Conservation (phyloP, 106 monocot genomes). For the Gastrodia elata region DNA sequence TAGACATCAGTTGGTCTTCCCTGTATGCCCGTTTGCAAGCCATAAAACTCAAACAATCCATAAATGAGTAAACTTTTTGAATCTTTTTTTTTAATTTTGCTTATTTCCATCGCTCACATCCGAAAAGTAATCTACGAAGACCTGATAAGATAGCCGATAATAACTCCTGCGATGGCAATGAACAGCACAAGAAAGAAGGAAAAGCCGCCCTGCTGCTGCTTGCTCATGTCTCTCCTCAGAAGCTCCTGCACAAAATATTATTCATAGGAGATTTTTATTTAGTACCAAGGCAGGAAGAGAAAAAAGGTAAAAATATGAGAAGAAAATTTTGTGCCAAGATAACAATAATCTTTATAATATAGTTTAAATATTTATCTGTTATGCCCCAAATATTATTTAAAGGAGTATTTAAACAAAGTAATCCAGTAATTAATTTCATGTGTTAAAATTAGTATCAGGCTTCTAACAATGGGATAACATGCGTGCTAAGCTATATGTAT, state of each 20-base stretch:
- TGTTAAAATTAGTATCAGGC: too few species aligned
- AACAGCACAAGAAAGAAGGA: conserved; percentile 42
- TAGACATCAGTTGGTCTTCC: background rate
- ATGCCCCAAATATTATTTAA: too few species aligned
- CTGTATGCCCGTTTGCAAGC: background rate
- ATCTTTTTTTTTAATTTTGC: background rate
- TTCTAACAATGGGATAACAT: too few species aligned
- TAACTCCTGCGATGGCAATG: conserved; percentile 37
- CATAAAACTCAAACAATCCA: background rate
- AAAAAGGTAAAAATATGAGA: too few species aligned
- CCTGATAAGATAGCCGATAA: conserved; percentile 53
- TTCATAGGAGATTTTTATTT: background rate
- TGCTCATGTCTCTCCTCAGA: conserved; percentile 34
- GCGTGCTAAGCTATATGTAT: too few species aligned
- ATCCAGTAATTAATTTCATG: too few species aligned
- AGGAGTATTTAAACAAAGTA: too few species aligned
- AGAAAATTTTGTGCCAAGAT: too few species aligned
- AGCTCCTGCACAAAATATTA: conserved; percentile 28
- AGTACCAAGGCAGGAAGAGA: too few species aligned
- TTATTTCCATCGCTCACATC: background rate
- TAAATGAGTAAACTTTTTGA: background rate
- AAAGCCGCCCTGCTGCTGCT: conserved; percentile 30
- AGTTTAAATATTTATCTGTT: too few species aligned
- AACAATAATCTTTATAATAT: too few species aligned
- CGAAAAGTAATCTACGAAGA: conserved; percentile 29